Conservation (phyloP, 2,329 filamentous ascomycete genomes). For the Aspergillus ustus region DNA sequence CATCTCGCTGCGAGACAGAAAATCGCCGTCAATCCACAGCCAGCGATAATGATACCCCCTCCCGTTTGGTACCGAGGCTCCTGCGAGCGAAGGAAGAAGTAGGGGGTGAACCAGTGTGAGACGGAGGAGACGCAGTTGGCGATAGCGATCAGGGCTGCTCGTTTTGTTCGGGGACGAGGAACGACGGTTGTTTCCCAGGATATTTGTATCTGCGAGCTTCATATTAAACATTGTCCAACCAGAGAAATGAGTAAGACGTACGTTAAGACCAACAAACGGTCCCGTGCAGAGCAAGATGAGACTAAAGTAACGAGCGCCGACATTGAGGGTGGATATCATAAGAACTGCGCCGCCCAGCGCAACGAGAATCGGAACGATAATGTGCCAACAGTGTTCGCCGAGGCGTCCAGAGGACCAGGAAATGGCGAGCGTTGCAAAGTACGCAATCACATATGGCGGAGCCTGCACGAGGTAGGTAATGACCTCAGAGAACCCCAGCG, state of each 20-base stretch:
- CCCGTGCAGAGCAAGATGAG: conserved; percentile 19
- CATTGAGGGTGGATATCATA: conserved; percentile 19
- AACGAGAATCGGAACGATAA: conserved; percentile 13
- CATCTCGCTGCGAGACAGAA: conserved; percentile 7
- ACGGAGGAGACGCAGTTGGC: conserved; percentile 21
- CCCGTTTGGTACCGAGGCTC: conserved; percentile 18
- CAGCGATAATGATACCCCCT: conserved; percentile 16
- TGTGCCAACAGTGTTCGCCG: conserved; percentile 18
- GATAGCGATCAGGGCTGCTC: conserved; percentile 19
- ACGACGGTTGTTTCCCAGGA: conserved; percentile 21
- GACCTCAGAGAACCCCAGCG: conserved; percentile 15
- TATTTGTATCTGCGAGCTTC: conserved; percentile 15
- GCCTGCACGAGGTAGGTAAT: conserved; percentile 18
- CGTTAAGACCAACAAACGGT: conserved; percentile 18
- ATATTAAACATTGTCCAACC: background rate
- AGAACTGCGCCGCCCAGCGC: conserved; percentile 14
- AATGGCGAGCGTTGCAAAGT: conserved; percentile 12
- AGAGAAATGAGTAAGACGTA: background rate
- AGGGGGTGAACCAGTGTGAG: conserved; percentile 19
- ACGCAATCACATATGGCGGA: conserved; percentile 16
- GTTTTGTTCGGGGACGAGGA: conserved; percentile 18
- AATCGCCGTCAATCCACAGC: conserved; percentile 12
- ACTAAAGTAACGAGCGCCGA: conserved; percentile 18
- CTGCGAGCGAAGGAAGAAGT: conserved; percentile 18
- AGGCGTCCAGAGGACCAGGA: conserved; percentile 15